Conservation (phyloP, 441 rosid species). For the California macrophylla region DNA sequence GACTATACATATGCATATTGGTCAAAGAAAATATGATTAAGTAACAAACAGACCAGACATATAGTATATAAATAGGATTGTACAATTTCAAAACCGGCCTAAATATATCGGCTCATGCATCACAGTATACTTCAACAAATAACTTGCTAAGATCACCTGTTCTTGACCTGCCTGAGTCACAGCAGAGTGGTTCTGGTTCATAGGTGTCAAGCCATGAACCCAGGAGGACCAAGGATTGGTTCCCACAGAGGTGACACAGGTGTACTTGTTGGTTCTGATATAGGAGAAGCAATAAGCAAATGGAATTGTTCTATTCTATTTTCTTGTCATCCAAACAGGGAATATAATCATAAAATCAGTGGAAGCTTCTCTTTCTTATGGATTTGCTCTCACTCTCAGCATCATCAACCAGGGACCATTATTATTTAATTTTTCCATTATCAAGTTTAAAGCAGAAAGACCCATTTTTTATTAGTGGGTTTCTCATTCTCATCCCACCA, state of each 20-base stretch:
- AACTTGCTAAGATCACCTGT: no score
- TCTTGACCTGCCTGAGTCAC: not conserved
- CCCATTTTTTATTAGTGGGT: slow-evolving; percentile 31
- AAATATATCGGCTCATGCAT: no score
- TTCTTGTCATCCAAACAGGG: slow-evolving; percentile 10
- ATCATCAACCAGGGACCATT: slow-evolving; percentile 7
- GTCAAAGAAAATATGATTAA: no score
- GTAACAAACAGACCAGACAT: no score
- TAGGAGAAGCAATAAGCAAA: not conserved
- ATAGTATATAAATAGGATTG: no score
- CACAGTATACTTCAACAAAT: no score
- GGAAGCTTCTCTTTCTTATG: slow-evolving; percentile 1
- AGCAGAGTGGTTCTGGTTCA: not conserved
- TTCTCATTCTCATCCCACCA: slow-evolving; percentile 48
- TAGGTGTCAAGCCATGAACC: not conserved
- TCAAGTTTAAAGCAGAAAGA: slow-evolving; percentile 13
- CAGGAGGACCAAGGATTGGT: not conserved
- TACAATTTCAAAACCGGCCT: no score
- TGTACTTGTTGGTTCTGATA: not conserved
- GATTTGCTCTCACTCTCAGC: slow-evolving; percentile 5
- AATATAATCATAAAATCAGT: slow-evolving; percentile 8
- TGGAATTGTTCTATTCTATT: slow-evolving; percentile 1
- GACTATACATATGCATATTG: no score
- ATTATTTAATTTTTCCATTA: not conserved
- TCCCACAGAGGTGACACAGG: not conserved